These are phyloP conservation scores for Osmanthus fragrans DNA, from an alignment of 257 asterid genomes.

Conservation along the genomic window DNA sequence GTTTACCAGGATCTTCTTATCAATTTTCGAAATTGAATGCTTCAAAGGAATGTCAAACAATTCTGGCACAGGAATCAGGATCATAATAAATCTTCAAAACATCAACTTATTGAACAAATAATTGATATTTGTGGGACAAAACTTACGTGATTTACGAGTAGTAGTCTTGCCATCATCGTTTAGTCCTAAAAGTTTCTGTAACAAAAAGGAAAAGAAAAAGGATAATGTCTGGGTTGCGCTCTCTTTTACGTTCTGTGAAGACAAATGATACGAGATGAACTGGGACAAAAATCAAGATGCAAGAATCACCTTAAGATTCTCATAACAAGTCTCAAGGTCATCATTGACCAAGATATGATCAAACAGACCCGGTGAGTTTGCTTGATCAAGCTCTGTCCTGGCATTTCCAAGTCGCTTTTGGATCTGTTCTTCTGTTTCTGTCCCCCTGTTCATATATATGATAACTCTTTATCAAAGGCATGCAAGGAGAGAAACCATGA, in stretches of 20 bases:
- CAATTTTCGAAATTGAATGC: conserved; percentile 48
- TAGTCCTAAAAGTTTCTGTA: conserved; percentile 66
- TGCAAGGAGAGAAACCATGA: conserved; percentile 14
- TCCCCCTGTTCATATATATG: conserved; percentile 52
- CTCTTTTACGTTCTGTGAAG: neutral
- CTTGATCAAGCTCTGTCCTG: conserved; percentile 72
- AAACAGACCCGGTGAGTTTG: conserved; percentile 67
- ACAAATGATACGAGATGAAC: neutral
- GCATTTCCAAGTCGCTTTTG: conserved; percentile 86
- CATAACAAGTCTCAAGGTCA: conserved; percentile 67
- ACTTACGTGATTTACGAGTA: conserved; percentile 50
- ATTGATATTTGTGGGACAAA: conserved; percentile 4
- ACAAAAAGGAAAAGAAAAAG: neutral
- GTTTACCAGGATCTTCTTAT: conserved; percentile 53
- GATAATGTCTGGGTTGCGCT: neutral
- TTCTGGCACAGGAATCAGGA: conserved; percentile 43
- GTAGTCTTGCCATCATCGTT: conserved; percentile 32
- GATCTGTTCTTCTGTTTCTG: conserved; percentile 90
- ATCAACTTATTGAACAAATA: neutral
- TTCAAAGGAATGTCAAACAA: conserved; percentile 46
- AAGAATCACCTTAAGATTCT: conserved; percentile 66
- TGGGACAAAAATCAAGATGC: neutral
- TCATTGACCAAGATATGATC: conserved; percentile 79
- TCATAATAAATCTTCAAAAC: conserved; percentile 15
- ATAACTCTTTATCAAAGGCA: conserved; percentile 12